A percentile compares a stretch with the other conserved stretches of the same genome.
These are phyloP conservation scores for Alternaria conjuncta DNA, from an alignment of 2,329 filamentous ascomycete genomes.

Conservation along the genomic window DNA sequence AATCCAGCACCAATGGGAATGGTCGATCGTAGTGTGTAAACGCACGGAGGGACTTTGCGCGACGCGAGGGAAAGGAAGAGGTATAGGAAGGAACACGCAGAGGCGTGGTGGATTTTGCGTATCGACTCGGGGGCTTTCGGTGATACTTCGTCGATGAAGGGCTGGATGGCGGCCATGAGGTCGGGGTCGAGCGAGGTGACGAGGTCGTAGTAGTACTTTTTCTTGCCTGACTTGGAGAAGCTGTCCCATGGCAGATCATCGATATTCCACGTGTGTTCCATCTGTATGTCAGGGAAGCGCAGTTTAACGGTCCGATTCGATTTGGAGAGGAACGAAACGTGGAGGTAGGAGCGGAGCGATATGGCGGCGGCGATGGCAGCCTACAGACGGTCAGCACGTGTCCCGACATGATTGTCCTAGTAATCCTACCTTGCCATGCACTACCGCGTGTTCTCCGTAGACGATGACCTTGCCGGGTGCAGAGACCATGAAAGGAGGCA, in stretches of 20 bases:
- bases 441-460: slow-evolving; percentile 97
- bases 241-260: slow-evolving; percentile 85
- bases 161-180: slow-evolving; percentile 79
- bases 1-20: slow-evolving; percentile 92
- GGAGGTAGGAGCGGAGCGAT: slow-evolving; percentile 92
- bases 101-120: slow-evolving; percentile 83
- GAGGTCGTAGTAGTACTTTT: slow-evolving; percentile 92
- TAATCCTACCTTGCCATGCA: slow-evolving; percentile 80
- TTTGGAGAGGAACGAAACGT: slow-evolving; percentile 92
- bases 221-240: slow-evolving; percentile 82
- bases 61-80: slow-evolving; percentile 87
- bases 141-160: slow-evolving; percentile 77
- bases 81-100: slow-evolving; percentile 88
- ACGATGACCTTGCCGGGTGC: slow-evolving; percentile 98
- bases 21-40: slow-evolving; percentile 91
- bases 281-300: slow-evolving; percentile 87
- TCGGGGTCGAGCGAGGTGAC: slow-evolving; percentile 80
- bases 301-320: slow-evolving; percentile 86
- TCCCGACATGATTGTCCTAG: neutral
- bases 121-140: slow-evolving; percentile 68
- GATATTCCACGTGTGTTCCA: slow-evolving; percentile 93
- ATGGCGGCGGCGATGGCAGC: slow-evolving; percentile 94
- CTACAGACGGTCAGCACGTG: slow-evolving; percentile 51
- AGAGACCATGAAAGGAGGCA: slow-evolving; percentile 96
- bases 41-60: slow-evolving; percentile 76